Evolutionary conservation across 306 rosid genomes (phyloP).

Genomic region (Ormosia emarginata): DNA sequence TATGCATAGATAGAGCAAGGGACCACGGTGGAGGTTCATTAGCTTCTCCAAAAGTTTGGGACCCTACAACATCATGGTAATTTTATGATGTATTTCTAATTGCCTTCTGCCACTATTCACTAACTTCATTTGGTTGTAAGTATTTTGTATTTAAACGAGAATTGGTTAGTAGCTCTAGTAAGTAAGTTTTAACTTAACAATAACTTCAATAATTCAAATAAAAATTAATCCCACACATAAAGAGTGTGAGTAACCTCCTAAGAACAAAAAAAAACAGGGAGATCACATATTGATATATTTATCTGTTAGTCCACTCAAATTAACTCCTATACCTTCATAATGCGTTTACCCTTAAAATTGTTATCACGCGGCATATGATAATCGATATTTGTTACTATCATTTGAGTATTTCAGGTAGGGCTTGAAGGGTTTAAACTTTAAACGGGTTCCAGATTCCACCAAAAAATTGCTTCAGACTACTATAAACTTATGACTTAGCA

Average conservation of each 20-base stretch:
- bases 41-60: constrained; percentile 82
- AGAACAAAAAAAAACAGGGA: too few species aligned
- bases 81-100: constrained; percentile 10
- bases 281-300: constrained; percentile 10
- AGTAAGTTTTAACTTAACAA: too few species aligned
- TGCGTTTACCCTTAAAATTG: not conserved
- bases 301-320: not conserved
- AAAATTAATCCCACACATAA: too few species aligned
- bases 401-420: not conserved
- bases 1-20: constrained; percentile 28
- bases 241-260: too few species aligned
- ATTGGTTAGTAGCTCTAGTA: not conserved
- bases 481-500: not conserved
- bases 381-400: not conserved
- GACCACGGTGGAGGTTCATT: constrained; percentile 81
- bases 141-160: not conserved
- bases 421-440: not conserved
- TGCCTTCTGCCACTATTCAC: constrained; percentile 7
- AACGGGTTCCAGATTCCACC: not conserved
- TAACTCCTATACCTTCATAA: not conserved
- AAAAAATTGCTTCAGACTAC: not conserved
- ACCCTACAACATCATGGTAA: constrained; percentile 70
- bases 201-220: too few species aligned
- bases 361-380: not conserved
- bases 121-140: not conserved